phyloP scores from a whole-genome alignment of 208 protist species.

The Leishmania amazonensis region DNA sequence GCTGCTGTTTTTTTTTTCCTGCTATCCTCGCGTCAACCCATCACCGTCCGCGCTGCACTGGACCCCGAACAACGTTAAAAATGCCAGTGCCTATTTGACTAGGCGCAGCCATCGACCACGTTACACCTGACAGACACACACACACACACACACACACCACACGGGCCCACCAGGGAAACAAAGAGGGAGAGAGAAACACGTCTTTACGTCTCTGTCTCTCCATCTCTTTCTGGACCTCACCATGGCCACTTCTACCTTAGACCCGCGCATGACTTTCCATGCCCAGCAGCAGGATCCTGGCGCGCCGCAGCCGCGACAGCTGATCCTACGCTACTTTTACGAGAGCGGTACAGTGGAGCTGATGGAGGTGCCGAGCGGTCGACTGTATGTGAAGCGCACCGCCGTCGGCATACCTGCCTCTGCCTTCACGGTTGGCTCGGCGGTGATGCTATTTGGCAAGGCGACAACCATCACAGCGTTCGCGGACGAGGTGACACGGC shows the following conservation, averaged over 20 bases:
- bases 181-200: neutral
- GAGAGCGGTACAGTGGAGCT: slow-evolving; percentile 80
- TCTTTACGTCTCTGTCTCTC: neutral
- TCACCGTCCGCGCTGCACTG: neutral
- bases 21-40: neutral
- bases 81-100: neutral
- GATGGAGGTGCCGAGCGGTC: slow-evolving; percentile 54
- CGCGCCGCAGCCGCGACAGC: slow-evolving; percentile 50
- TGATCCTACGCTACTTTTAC: slow-evolving; percentile 76
- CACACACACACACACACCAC: neutral
- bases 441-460: slow-evolving; percentile 68
- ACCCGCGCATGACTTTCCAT: slow-evolving; percentile 79
- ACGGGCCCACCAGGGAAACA: neutral
- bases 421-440: slow-evolving; percentile 62
- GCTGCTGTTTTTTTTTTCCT: neutral
- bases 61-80: neutral
- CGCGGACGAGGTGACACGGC: slow-evolving; percentile 80
- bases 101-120: neutral
- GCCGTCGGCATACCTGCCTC: slow-evolving; percentile 40
- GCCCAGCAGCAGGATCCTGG: slow-evolving; percentile 73
- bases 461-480: slow-evolving; percentile 65
- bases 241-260: slow-evolving; percentile 77
- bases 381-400: slow-evolving; percentile 69
- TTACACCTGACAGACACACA: neutral
- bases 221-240: neutral